A percentile compares a stretch with the other conserved stretches of the same genome.
phyloP scores from a whole-genome alignment of 2,329 filamentous ascomycete species.

The Salinomyces thailandicus region DNA sequence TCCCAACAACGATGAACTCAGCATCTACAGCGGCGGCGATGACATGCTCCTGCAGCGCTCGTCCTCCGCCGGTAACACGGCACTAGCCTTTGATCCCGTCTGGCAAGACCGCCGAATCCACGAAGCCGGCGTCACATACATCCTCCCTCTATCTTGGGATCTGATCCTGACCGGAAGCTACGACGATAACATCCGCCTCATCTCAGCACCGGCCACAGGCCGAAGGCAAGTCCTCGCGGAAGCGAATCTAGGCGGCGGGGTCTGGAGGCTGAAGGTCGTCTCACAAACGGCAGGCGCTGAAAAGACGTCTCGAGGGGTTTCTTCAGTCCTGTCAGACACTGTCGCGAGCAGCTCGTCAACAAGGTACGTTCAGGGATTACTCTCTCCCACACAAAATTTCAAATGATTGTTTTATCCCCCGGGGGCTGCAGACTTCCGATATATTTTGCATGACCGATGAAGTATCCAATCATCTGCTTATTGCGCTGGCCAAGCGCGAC shows the following conservation, averaged over 20 bases:
- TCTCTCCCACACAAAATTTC: too few relatives aligned
- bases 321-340: conserved; percentile 3
- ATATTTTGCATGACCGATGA: too few relatives aligned
- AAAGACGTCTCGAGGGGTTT: not conserved
- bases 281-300: conserved; percentile 9
- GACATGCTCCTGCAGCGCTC: conserved; percentile 51
- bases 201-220: conserved; percentile 33
- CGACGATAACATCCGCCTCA: conserved; percentile 69
- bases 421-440: too few relatives aligned
- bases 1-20: conserved; percentile 24
- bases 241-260: conserved; percentile 61
- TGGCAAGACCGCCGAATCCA: conserved; percentile 50
- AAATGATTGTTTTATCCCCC: too few relatives aligned
- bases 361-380: conserved; percentile 13
- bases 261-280: conserved; percentile 72
- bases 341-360: too few relatives aligned
- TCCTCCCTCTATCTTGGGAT: conserved; percentile 56
- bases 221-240: conserved; percentile 50
- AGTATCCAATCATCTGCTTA: too few relatives aligned
- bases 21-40: conserved; percentile 62
- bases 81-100: not conserved
- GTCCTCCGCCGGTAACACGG: conserved; percentile 3
- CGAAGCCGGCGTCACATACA: conserved; percentile 76
- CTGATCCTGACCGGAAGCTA: conserved; percentile 81
- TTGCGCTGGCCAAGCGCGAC: too few relatives aligned